phyloP scores from a whole-genome alignment of 495 filamentous ascomycete species.

The Penicillium maclennaniae region DNA sequence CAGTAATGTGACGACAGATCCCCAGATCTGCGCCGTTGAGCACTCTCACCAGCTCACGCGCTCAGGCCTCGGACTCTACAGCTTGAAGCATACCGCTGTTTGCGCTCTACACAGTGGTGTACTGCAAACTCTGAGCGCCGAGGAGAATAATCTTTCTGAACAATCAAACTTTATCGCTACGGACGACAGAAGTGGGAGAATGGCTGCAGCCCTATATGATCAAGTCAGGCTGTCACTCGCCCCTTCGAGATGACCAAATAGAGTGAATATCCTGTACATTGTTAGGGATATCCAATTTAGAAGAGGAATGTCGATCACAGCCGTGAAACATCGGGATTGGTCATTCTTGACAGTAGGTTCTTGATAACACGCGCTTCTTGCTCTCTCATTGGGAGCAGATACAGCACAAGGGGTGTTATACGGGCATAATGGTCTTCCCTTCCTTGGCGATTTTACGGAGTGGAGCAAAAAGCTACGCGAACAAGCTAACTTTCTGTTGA shows the following conservation, averaged over 20 bases:
- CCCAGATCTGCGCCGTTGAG: conserved; percentile 8
- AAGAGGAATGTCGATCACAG: conserved; percentile 18
- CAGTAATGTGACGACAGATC: conserved; percentile 15
- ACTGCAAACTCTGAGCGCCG: neutral
- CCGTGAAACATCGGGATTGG: conserved; percentile 1
- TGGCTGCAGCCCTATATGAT: neutral
- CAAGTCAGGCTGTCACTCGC: neutral
- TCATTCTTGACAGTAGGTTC: neutral
- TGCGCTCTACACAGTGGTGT: neutral
- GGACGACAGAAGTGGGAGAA: neutral
- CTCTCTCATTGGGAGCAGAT: neutral
- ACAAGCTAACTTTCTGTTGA: neutral
- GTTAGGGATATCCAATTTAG: neutral
- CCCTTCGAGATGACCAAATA: neutral
- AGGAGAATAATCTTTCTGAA: neutral
- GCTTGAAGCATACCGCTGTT: neutral
- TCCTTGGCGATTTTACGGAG: neutral
- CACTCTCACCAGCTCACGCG: neutral
- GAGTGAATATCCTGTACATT: neutral
- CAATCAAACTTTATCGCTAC: neutral
- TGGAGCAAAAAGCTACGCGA: neutral
- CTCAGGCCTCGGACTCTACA: neutral
- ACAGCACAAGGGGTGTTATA: neutral
- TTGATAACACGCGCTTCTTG: neutral
- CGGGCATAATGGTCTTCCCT: neutral